Evolutionary conservation across 225 moss, liverwort and hornwort species (phyloP).

Genomic region (Lunularia cruciata): DNA sequence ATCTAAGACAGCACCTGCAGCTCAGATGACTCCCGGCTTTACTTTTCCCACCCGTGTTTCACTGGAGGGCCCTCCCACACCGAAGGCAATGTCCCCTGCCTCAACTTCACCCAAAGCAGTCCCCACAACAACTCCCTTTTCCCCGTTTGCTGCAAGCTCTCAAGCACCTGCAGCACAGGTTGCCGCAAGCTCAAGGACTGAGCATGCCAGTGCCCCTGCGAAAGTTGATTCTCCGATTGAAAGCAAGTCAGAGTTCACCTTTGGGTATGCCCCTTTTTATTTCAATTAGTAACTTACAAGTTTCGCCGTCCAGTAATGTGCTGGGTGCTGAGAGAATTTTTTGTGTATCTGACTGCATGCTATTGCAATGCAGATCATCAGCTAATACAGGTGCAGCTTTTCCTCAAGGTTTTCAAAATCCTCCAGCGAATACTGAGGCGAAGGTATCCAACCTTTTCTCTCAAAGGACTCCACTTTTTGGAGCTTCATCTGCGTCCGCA

Average conservation of each 20-base stretch:
- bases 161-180: conserved; percentile 28
- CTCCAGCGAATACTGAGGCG: conserved; percentile 30
- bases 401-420: conserved; percentile 38
- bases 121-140: conserved; percentile 45
- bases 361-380: conserved; percentile 36
- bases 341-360: no score
- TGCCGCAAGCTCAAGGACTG: conserved; percentile 37
- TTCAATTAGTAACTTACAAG: no score
- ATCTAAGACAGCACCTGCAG: conserved; percentile 43
- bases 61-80: conserved; percentile 83
- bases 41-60: conserved; percentile 55
- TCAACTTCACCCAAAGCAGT: conserved; percentile 43
- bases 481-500: conserved; percentile 16
- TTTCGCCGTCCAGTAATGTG: no score
- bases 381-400: conserved; percentile 20
- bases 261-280: conserved; percentile 48
- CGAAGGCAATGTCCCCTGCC: conserved; percentile 82
- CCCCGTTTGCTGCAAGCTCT: conserved; percentile 53
- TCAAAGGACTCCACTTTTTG: conserved; percentile 28
- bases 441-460: conserved; percentile 14
- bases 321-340: no score
- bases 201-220: conserved; percentile 19
- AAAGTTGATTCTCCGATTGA: conserved; percentile 43
- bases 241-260: conserved; percentile 50
- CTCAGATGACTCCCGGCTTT: conserved; percentile 36